These are phyloP conservation scores for Trichocomaceae sp. DNA, from an alignment of 2,329 filamentous ascomycete species.

Conservation along the genomic window DNA sequence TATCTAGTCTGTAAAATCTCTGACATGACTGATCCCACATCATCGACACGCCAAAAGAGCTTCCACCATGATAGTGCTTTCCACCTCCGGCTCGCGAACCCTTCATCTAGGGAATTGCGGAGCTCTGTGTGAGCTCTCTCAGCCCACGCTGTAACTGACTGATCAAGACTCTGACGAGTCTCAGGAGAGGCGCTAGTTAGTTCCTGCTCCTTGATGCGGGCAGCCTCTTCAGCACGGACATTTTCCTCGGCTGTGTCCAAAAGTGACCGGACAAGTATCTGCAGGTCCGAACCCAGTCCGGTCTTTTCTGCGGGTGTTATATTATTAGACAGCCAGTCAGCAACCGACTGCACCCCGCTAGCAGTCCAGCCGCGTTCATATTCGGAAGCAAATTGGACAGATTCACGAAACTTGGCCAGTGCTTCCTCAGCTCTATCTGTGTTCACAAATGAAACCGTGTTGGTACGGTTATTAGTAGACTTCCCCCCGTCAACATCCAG, in stretches of 20 bases:
- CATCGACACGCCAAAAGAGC: constrained; percentile 88
- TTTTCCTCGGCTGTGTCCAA: constrained; percentile 41
- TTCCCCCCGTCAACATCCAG: constrained; percentile 42
- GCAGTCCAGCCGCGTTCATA: constrained; percentile 70
- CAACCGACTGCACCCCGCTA: constrained; percentile 61
- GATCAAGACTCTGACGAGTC: constrained; percentile 48
- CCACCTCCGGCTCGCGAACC: constrained; percentile 72
- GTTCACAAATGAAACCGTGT: constrained; percentile 52
- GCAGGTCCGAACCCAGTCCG: constrained; percentile 60
- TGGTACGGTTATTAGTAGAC: constrained; percentile 5
- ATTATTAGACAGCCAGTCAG: constrained; percentile 53
- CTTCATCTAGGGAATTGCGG: constrained; percentile 68
- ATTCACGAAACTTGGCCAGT: constrained; percentile 61
- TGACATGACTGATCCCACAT: constrained; percentile 74
- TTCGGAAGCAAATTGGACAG: constrained; percentile 60
- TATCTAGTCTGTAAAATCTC: constrained; percentile 73
- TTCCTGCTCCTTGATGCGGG: constrained; percentile 25
- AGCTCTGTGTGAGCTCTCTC: constrained; percentile 76
- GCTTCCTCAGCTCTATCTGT: constrained; percentile 56
- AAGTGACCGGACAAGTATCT: constrained; percentile 60
- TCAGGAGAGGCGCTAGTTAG: constrained; percentile 34
- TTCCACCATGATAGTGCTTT: constrained; percentile 86
- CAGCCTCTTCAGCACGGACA: constrained; percentile 23
- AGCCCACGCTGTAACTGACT: constrained; percentile 63
- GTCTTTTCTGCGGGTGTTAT: constrained; percentile 23